phyloP scores from a whole-genome alignment of 2,329 filamentous ascomycete species.

The Neofusicoccum sp. region DNA sequence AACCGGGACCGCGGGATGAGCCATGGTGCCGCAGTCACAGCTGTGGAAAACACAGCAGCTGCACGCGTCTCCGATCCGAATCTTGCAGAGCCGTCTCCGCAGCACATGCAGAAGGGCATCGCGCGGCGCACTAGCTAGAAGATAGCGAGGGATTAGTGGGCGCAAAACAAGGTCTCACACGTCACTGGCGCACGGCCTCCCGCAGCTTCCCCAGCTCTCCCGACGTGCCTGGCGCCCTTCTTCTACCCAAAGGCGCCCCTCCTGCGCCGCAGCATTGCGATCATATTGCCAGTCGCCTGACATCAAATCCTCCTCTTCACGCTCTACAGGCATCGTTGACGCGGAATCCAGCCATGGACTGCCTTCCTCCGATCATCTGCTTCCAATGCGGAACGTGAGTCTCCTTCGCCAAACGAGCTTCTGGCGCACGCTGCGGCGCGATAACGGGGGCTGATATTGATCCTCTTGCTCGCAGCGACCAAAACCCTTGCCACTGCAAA shows the following conservation, averaged over 20 bases:
- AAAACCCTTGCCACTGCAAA: conserved; percentile 59
- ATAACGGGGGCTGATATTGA: not conserved
- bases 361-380: conserved; percentile 51
- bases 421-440: not conserved
- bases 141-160: not conserved
- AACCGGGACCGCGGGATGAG: not conserved
- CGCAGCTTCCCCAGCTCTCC: conserved; percentile 6
- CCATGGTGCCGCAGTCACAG: not conserved
- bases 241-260: not conserved
- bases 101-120: not conserved
- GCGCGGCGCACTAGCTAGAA: not conserved
- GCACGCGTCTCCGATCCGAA: not conserved
- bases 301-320: not conserved
- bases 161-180: conserved; percentile 9
- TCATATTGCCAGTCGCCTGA: not conserved
- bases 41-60: too few species aligned
- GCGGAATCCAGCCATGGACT: conserved; percentile 32
- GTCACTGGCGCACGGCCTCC: conserved; percentile 11
- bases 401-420: not conserved
- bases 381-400: conserved; percentile 52
- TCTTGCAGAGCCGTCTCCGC: not conserved
- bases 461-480: conserved; percentile 40
- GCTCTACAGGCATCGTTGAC: not conserved
- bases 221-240: conserved; percentile 1
- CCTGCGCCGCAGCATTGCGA: not conserved